A percentile compares a stretch with the other conserved stretches of the same genome.
Evolutionary conservation across 2,329 filamentous ascomycete species (phyloP).

Genomic region (Claviceps pusilla): DNA sequence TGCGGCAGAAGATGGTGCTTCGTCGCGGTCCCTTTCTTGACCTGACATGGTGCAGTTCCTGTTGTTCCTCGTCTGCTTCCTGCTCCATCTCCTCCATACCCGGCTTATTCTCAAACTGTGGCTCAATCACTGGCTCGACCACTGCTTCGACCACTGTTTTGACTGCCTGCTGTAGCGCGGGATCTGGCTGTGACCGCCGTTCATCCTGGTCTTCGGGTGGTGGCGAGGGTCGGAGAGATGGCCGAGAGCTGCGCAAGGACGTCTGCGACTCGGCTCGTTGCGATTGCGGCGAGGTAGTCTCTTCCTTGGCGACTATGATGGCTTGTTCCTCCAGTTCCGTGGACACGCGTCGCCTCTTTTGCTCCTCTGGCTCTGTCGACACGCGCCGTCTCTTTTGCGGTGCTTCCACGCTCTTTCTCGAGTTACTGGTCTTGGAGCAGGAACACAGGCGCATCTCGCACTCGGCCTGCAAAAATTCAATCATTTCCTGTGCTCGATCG

Average conservation of each 20-base stretch:
- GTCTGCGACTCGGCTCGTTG: conserved; percentile 4
- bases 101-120: conserved; percentile 9
- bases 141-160: background rate
- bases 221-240: background rate
- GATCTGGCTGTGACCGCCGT: background rate
- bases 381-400: conserved; percentile 9
- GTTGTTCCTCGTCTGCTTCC: conserved; percentile 12
- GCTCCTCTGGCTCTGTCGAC: conserved; percentile 2
- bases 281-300: conserved; percentile 20
- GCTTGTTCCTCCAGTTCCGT: background rate
- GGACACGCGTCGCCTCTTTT: background rate
- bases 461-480: conserved; percentile 64
- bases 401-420: conserved; percentile 7
- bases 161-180: no score
- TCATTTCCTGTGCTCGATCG: conserved; percentile 53
- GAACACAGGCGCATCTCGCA: conserved; percentile 54
- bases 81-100: conserved; percentile 12
- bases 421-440: conserved; percentile 29
- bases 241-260: background rate
- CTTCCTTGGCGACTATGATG: conserved; percentile 11
- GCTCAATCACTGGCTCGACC: background rate
- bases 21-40: conserved; percentile 27
- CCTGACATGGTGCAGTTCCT: conserved; percentile 9
- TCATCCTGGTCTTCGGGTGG: background rate
- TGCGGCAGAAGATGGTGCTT: conserved; percentile 44